phyloP scores from a whole-genome alignment of 805 yeast genomes.

The Suhomyces pyralidae region DNA sequence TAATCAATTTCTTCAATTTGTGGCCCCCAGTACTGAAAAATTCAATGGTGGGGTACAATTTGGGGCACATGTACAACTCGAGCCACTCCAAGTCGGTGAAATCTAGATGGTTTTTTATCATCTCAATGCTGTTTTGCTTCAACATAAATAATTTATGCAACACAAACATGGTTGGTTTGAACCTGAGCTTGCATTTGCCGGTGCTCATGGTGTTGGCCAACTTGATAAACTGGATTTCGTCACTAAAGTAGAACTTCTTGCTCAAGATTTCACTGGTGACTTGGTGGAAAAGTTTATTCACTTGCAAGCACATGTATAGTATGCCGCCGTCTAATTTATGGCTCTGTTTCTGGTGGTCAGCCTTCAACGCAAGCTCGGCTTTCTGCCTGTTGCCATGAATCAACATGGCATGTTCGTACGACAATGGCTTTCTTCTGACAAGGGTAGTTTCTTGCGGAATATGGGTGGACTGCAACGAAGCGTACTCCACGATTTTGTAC shows the following conservation, averaged over 20 bases:
- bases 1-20: constrained; percentile 42
- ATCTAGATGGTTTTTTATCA: constrained; percentile 36
- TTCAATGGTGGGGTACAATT: constrained; percentile 49
- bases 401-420: constrained; percentile 63
- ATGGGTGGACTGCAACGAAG: constrained; percentile 49
- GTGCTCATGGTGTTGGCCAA: constrained; percentile 18
- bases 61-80: constrained; percentile 83
- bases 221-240: constrained; percentile 42
- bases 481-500: constrained; percentile 53
- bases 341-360: constrained; percentile 7
- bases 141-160: constrained; percentile 62
- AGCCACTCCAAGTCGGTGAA: constrained; percentile 60
- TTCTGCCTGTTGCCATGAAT: constrained; percentile 54
- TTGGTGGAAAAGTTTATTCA: constrained; percentile 63
- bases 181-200: constrained; percentile 13
- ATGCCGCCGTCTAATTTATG: constrained; percentile 17
- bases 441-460: constrained; percentile 65
- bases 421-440: constrained; percentile 63
- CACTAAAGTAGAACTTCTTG: constrained; percentile 53
- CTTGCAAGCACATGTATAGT: constrained; percentile 61
- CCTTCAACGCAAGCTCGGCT: constrained; percentile 47
- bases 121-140: constrained; percentile 52
- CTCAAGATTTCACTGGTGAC: constrained; percentile 55
- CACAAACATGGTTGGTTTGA: constrained; percentile 47
- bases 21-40: constrained; percentile 23